These are phyloP conservation scores for Acarospora socialis DNA, from an alignment of 2,329 filamentous ascomycete species.

Conservation along the genomic window DNA sequence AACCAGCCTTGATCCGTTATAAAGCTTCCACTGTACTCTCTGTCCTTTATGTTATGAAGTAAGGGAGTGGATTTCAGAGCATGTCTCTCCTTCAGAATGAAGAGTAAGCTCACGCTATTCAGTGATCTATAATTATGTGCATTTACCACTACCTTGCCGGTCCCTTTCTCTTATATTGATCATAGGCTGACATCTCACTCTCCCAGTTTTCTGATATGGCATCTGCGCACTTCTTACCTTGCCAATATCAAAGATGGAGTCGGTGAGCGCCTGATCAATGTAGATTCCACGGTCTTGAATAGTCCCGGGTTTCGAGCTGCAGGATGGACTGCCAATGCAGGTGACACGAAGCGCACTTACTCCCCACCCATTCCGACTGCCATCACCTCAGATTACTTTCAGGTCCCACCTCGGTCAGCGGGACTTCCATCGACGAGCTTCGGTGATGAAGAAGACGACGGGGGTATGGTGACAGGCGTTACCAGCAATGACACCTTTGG, in stretches of 20 bases:
- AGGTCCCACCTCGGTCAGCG: constrained; percentile 32
- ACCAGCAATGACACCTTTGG: constrained; percentile 43
- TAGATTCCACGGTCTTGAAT: constrained; percentile 49
- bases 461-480: constrained; percentile 47
- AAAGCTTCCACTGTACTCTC: too few relatives aligned
- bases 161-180: too few relatives aligned
- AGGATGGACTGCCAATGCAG: constrained; percentile 42
- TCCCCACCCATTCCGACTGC: constrained; percentile 53
- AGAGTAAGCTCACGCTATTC: constrained; percentile 27
- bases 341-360: constrained; percentile 48
- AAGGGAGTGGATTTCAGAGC: constrained; percentile 9
- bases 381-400: constrained; percentile 48
- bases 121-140: constrained; percentile 3
- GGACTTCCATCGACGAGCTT: constrained; percentile 29
- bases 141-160: background rate
- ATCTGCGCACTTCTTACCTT: constrained; percentile 50
- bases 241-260: constrained; percentile 51
- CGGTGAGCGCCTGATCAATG: constrained; percentile 49
- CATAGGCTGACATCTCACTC: background rate
- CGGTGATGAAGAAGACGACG: constrained; percentile 45
- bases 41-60: too few relatives aligned
- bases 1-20: too few relatives aligned
- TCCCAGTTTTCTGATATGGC: constrained; percentile 48
- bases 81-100: constrained; percentile 39
- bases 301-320: constrained; percentile 50